Base-by-base conservation (phyloP, 805 yeast genomes). In the Candida coquimbonensis region DNA sequence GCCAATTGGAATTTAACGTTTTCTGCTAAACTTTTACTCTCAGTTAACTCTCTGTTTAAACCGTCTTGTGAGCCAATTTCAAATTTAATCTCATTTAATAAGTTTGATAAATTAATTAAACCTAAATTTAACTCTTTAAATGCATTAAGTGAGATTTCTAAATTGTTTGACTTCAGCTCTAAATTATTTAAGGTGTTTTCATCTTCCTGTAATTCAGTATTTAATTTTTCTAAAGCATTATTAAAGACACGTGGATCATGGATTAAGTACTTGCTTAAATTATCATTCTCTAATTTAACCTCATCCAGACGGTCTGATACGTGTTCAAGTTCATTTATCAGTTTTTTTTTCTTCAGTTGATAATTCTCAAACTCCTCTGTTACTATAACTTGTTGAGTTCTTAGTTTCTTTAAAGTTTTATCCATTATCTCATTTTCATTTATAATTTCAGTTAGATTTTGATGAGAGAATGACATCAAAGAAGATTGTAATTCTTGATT, bases 281-380 rank as follows among this genome's bases (percentile, higher is more conserved):
- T 82, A 41, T 77, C 75, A 44, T 73, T 75, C 46, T 82, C 87
- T 13, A 76, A 63, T 16, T 79, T 66, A 38, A 80, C 62, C 46
- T 76, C 80, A 47, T 76, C 78, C 45, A 75, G 73, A 49, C 80
- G 81, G 52, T 85, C 87, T 9, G 83, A 61, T 45, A 77, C 75
- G 40, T 75, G 75, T 16, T 81, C 70, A 44, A 83, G 60, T 36
- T 74, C 25, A 19, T 35, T 35, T 19, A 16, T 35, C 17, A 19
- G 12, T 19, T 16, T 11, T 11, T 13, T 13, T 13, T 29, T 29
- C 6, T 29, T 29, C 13, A 8, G 31, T 29, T 29, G 12, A 4
- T 29, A 29, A 29, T 29, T 29, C 6, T 29, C 31, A 29, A 29
- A 29, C 13, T 29, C 31, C 12, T 29, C 13, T 29, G 31, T 8